These are phyloP conservation scores for Xylaria sp. DNA, from an alignment of 2,329 filamentous ascomycete species.

Conservation along the genomic window DNA sequence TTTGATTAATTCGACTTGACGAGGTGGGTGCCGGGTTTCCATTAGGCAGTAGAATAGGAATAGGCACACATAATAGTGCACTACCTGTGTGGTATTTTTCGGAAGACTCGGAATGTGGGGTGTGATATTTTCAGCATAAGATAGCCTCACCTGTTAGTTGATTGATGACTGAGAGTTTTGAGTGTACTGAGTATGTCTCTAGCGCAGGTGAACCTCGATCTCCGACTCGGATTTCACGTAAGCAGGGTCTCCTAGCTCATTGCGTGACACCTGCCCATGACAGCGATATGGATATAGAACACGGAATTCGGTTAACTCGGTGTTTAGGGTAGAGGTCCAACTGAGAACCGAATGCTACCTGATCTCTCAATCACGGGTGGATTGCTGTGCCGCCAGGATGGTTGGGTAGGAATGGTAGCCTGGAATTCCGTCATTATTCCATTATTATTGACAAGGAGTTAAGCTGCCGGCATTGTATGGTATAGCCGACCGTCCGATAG, in stretches of 20 bases:
- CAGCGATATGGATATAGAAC: neutral
- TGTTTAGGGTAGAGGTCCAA: neutral
- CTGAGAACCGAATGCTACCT: neutral
- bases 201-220: conserved; percentile 7
- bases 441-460: neutral
- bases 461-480: conserved; percentile 4
- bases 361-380: neutral
- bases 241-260: neutral
- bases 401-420: neutral
- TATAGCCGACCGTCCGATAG: conserved; percentile 5
- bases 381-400: conserved; percentile 5
- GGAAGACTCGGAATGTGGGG: conserved; percentile 40
- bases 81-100: conserved; percentile 26
- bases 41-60: conserved; percentile 2
- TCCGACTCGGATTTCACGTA: neutral
- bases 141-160: neutral
- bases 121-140: conserved; percentile 2
- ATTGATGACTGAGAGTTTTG: conserved; percentile 7
- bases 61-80: neutral
- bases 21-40: conserved; percentile 15
- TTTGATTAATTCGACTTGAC: conserved; percentile 18
- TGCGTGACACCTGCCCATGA: neutral
- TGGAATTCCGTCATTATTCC: neutral
- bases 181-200: no score
- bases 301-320: neutral